Base-by-base conservation (phyloP, 2,329 filamentous ascomycete species). In the Ophiocordyceps australis region DNA sequence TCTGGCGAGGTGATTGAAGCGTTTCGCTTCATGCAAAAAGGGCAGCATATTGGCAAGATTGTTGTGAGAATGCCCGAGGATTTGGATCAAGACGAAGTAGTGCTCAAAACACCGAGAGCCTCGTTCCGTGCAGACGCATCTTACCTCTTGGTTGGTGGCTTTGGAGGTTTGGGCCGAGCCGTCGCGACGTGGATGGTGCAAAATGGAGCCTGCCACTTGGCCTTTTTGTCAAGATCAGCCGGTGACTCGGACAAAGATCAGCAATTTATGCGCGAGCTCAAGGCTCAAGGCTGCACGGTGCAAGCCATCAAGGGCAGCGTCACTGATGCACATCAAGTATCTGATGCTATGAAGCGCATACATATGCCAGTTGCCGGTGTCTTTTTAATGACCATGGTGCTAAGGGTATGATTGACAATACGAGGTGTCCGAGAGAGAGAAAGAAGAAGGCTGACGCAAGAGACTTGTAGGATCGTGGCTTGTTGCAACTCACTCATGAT, bases 371-470 rank as follows among this genome's bases (percentile, higher is more conserved):
- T 30, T 9, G 25, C 20, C 7, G 28, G 30, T 7, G 23, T 29
- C 9, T 24, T 32, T 14, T 29, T 30, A 14, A 29, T 25, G 20
- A 39, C 46, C 3, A 48, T 49, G 45, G 44, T 47, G 7, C 14
- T 33, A 7, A 19, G 24, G 12, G 23, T 19, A 14, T 12, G 8
- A 24, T n/a, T 9, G 12, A 13, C n/a, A n/a, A n/a, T n/a, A n/a
- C n/a, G n/a, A n/a, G n/a, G n/a, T n/a, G n/a, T n/a, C n/a, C n/a
- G n/a, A n/a, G n/a, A n/a, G n/a, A n/a, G n/a, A n/a, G n/a, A n/a
- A n/a, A n/a, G n/a, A n/a, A n/a, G n/a, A n/a, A n/a, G n/a, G n/a
- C n/a, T n/a, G n/a, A n/a, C n/a, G n/a, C 9, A 14, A 9, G 7
- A 16, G 4, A n/a, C 4, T n/a, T 11, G 9, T 10, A 22, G 25